phyloP scores from a whole-genome alignment of 345 rosid species.

The Bruguiera gymnorhiza region DNA sequence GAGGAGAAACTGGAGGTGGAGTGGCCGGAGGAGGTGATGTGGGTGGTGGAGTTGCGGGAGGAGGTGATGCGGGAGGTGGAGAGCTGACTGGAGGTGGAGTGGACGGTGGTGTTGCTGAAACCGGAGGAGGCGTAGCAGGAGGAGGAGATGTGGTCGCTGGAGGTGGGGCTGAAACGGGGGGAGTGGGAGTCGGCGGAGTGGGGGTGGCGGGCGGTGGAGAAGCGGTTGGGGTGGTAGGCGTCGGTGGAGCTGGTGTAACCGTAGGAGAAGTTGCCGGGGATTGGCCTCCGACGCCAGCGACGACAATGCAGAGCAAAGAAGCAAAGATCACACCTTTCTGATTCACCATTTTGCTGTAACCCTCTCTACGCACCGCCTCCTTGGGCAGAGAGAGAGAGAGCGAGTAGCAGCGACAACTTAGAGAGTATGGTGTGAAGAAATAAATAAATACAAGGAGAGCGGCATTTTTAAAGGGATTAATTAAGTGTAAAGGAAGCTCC shows the following conservation, averaged over 20 bases:
- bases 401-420: neutral
- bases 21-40: conserved; percentile 14
- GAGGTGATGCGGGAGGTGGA: conserved; percentile 14
- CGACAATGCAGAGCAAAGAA: conserved; percentile 20
- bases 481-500: too few relatives aligned
- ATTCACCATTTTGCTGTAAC: conserved; percentile 6
- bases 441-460: neutral
- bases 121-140: conserved; percentile 36
- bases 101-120: conserved; percentile 26
- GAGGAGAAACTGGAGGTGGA: conserved; percentile 19
- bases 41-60: conserved; percentile 13
- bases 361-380: neutral
- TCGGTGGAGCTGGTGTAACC: conserved; percentile 9
- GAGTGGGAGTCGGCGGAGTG: conserved; percentile 32
- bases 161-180: conserved; percentile 44
- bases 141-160: conserved; percentile 50
- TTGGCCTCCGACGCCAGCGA: conserved; percentile 11
- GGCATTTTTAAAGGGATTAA: neutral
- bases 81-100: conserved; percentile 10
- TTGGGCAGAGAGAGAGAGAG: neutral
- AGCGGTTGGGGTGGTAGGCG: conserved; percentile 6
- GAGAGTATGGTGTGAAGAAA: neutral
- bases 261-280: conserved; percentile 21
- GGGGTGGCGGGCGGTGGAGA: conserved; percentile 17
- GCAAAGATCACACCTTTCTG: neutral